Conservation (phyloP, 2,329 filamentous ascomycete species). For the Penicillium sp. region DNA sequence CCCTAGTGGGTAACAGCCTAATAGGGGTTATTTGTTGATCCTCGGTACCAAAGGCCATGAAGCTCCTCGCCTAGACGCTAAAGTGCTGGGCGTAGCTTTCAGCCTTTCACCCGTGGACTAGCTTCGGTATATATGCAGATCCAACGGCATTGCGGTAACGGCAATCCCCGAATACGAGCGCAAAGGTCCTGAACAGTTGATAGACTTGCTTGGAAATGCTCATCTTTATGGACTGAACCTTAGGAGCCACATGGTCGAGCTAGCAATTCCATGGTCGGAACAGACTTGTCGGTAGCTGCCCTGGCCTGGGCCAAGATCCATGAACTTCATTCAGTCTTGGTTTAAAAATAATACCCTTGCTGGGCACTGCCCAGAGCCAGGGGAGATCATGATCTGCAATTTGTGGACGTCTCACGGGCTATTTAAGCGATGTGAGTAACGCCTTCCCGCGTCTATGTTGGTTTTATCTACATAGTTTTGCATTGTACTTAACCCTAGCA, state of each 20-base stretch:
- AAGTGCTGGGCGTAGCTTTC: not conserved
- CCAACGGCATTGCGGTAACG: not conserved
- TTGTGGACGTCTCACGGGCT: not conserved
- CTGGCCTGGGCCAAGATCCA: not conserved
- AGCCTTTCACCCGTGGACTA: not conserved
- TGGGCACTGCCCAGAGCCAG: not conserved
- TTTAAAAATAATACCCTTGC: not conserved
- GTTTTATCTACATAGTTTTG: too few species aligned
- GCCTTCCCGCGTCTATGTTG: too few species aligned
- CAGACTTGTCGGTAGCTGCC: not conserved
- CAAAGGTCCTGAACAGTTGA: not conserved
- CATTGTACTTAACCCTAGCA: not conserved
- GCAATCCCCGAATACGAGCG: slow-evolving; percentile 1
- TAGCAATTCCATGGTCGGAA: not conserved
- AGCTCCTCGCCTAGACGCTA: not conserved
- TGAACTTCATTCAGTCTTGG: not conserved
- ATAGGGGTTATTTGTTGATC: not conserved
- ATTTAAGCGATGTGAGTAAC: not conserved
- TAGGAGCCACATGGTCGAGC: not conserved
- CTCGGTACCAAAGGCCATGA: not conserved
- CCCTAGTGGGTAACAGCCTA: not conserved
- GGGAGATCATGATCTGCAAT: not conserved
- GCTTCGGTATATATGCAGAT: not conserved
- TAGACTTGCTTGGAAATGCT: not conserved
- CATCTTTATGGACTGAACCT: not conserved